Evolutionary conservation across 2,329 filamentous ascomycete genomes (phyloP).

Genomic region (Grosmannia penicillata): DNA sequence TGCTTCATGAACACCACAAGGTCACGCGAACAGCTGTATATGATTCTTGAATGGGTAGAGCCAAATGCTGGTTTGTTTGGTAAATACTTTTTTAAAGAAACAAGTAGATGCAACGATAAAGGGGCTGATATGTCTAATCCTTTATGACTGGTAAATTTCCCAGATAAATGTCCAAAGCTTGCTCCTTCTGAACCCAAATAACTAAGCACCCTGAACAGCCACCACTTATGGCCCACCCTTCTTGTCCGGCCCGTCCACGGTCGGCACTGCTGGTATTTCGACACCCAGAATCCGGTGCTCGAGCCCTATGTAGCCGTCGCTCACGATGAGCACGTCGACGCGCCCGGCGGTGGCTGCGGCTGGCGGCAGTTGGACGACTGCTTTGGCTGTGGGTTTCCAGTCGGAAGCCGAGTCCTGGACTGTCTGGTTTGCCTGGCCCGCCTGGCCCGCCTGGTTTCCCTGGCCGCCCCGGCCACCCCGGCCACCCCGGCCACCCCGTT

Average conservation of each 20-base stretch:
- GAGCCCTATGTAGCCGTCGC: conserved; percentile 78
- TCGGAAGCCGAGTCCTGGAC: conserved; percentile 10
- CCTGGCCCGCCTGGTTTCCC: not conserved
- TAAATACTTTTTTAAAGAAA: too few relatives aligned
- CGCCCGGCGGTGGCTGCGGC: conserved; percentile 34
- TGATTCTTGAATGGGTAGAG: too few relatives aligned
- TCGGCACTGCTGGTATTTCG: conserved; percentile 34
- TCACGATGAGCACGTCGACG: conserved; percentile 63
- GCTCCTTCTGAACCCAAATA: not conserved
- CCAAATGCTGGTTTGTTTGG: too few relatives aligned
- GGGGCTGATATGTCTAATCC: too few relatives aligned
- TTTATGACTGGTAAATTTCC: too few relatives aligned
- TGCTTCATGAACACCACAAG: too few relatives aligned
- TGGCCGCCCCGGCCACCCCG: not conserved
- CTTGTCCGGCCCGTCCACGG: conserved; percentile 30
- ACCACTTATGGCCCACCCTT: conserved; percentile 2
- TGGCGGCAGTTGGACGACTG: conserved; percentile 46
- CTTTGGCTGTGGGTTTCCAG: conserved; percentile 34
- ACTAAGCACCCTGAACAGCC: too few relatives aligned
- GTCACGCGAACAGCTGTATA: too few relatives aligned
- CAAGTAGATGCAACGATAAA: too few relatives aligned
- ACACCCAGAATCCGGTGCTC: conserved; percentile 33
- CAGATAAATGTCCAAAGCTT: not conserved
- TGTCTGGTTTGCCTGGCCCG: conserved; percentile 13
- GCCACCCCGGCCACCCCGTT: not conserved